phyloP scores from a whole-genome alignment of 148 eudicot genomes.

The Diospyros kaki region DNA sequence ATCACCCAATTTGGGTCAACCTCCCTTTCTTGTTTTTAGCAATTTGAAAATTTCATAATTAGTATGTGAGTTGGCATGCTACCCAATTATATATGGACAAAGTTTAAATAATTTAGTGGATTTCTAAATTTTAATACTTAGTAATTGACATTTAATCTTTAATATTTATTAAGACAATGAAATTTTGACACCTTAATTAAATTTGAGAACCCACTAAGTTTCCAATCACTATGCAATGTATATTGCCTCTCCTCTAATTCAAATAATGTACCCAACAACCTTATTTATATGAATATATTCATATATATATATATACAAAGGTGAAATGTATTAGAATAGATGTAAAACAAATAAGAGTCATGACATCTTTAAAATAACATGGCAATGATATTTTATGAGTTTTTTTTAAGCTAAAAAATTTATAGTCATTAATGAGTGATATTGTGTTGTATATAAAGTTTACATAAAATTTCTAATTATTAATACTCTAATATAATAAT shows the following conservation, averaged over 20 bases:
- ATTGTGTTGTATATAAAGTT: constrained; percentile 11
- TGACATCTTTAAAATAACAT: background rate
- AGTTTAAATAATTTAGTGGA: background rate
- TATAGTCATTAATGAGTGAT: background rate
- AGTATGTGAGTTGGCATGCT: background rate
- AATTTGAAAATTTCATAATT: constrained; percentile 17
- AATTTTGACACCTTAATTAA: too few relatives aligned
- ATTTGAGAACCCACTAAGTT: too few relatives aligned
- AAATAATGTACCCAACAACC: too few relatives aligned
- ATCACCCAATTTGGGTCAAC: constrained; percentile 35
- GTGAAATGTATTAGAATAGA: background rate
- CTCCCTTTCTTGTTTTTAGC: constrained; percentile 29
- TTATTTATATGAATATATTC: too few relatives aligned
- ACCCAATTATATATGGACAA: background rate
- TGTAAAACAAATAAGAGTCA: background rate
- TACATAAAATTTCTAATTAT: background rate
- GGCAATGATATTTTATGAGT: too few relatives aligned
- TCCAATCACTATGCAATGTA: too few relatives aligned
- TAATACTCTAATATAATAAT: background rate
- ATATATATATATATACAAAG: background rate
- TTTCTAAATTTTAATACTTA: background rate
- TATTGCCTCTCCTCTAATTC: too few relatives aligned
- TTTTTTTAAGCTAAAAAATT: too few relatives aligned
- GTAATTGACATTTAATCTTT: too few relatives aligned
- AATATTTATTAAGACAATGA: too few relatives aligned